Percentiles rank a stretch among this genome's conserved stretches.
phyloP scores from a whole-genome alignment of 2,329 filamentous ascomycete genomes.

The Westerdykella sp. region DNA sequence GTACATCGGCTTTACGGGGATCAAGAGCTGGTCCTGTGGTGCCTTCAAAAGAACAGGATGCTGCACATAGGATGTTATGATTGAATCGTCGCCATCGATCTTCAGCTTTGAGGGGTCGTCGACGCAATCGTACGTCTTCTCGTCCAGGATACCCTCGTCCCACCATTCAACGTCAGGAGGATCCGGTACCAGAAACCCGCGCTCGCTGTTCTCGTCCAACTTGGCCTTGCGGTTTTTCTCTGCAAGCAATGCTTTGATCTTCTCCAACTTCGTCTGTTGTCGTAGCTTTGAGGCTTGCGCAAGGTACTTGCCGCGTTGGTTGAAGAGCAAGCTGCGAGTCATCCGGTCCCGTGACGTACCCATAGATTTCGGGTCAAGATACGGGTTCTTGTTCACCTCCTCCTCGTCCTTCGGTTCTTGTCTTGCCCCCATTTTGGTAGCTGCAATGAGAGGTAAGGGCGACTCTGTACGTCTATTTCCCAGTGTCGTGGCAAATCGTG shows the following conservation, averaged over 20 bases:
- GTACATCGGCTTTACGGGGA: slow-evolving; percentile 81
- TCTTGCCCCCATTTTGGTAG: slow-evolving; percentile 29
- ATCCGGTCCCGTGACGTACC: slow-evolving; percentile 57
- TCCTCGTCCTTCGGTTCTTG: slow-evolving; percentile 44
- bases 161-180: slow-evolving; percentile 95
- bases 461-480: slow-evolving; percentile 48
- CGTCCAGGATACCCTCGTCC: slow-evolving; percentile 81
- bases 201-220: slow-evolving; percentile 90
- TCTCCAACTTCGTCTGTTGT: slow-evolving; percentile 80
- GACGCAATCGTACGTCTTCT: slow-evolving; percentile 66
- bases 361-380: slow-evolving; percentile 67
- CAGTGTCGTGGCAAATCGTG: slow-evolving; percentile 51
- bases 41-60: slow-evolving; percentile 88
- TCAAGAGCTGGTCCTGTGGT: slow-evolving; percentile 77
- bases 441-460: slow-evolving; percentile 20
- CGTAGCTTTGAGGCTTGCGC: slow-evolving; percentile 85
- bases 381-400: slow-evolving; percentile 66
- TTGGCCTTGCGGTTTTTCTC: slow-evolving; percentile 82
- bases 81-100: slow-evolving; percentile 70
- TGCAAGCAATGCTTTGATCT: slow-evolving; percentile 90
- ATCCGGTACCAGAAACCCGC: slow-evolving; percentile 74
- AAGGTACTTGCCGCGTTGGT: slow-evolving; percentile 95
- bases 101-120: slow-evolving; percentile 62
- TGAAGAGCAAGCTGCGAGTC: slow-evolving; percentile 76
- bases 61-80: slow-evolving; percentile 86